Base-by-base conservation (phyloP, 257 asterid genomes). In the Mitragyna speciosa region DNA sequence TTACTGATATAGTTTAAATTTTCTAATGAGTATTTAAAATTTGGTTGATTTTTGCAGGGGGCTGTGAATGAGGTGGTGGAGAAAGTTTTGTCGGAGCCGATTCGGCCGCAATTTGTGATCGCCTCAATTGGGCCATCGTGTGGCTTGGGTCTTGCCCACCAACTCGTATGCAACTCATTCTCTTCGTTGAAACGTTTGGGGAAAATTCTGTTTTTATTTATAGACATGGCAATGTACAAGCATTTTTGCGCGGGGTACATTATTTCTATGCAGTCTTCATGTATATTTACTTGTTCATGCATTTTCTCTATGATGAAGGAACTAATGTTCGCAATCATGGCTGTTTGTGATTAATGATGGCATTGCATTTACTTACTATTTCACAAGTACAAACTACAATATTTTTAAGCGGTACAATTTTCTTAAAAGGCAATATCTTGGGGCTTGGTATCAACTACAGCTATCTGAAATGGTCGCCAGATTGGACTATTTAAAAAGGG, bases 91-190 rank as follows among this genome's bases (percentile, higher is more conserved):
- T 85, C 87, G 3, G 84, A 85, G 83, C 96, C 98, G 14, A 83
- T 89, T 76, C 93, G 91, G 58, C 98, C 99, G 24, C 93, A 94
- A 77, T 94, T 94, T 26, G 95, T 87, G n/a, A 80, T 93, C 71
- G 99, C 88, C 31, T 90, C 93, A 7, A 70, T 92, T 79, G 89
- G 93, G 52, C 92, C 93, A 58, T 45, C 68, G 26, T 90, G 84
- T 76, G 56, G 77, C 85, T 73, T 87, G 85, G n/a, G 65, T 78
- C 76, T 54, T 7, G 92, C 91, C 71, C 89, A 88, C 70, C 64
- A 79, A 51, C 92, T 89, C 76, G 96, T 94, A 88, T 4, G 78
- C 36, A 31, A 12, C 22, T 12, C 19, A 10, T 48, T 31, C 70
- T 64, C 17, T 19, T 64, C 26, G 6, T 22, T 11, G 4, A 11